Evolutionary conservation across 768 basidiomycete genomes (phyloP).

Genomic region (Mycena crocata): DNA sequence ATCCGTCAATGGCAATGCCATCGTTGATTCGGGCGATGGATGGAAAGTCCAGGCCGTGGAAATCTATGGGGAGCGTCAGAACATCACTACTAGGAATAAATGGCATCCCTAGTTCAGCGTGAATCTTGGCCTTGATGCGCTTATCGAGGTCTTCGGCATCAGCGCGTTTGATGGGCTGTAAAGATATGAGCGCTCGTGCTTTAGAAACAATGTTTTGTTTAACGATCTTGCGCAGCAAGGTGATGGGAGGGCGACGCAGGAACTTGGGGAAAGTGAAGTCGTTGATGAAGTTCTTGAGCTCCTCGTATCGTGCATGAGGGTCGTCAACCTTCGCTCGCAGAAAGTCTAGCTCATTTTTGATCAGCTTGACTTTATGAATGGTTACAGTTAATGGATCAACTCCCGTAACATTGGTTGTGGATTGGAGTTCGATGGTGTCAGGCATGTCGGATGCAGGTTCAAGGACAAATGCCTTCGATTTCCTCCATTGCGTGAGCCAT

Average conservation of each 20-base stretch:
- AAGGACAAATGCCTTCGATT: constrained; percentile 31
- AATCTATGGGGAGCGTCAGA: constrained; percentile 19
- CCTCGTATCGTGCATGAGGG: constrained; percentile 20
- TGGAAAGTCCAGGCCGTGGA: constrained; percentile 37
- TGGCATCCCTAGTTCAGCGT: constrained; percentile 37
- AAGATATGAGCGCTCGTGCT: constrained; percentile 30
- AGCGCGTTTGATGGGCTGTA: constrained; percentile 35
- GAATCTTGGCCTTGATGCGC: constrained; percentile 25
- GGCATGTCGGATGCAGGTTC: neutral
- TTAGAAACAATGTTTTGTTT: constrained; percentile 36
- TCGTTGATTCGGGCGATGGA: constrained; percentile 37
- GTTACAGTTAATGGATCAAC: constrained; percentile 19
- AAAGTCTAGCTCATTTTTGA: constrained; percentile 33
- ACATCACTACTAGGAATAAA: constrained; percentile 30
- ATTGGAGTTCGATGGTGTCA: constrained; percentile 4
- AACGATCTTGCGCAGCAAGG: constrained; percentile 34
- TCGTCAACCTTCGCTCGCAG: constrained; percentile 37
- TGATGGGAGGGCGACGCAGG: constrained; percentile 28
- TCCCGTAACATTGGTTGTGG: constrained; percentile 1
- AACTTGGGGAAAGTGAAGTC: constrained; percentile 39
- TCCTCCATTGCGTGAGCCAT: constrained; percentile 39
- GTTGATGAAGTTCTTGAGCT: constrained; percentile 33
- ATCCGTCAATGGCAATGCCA: constrained; percentile 30
- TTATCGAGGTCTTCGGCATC: constrained; percentile 37
- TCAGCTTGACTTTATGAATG: constrained; percentile 19